These are phyloP conservation scores for Globomyces sp. DNA, from an alignment of 371 early-diverging fungal species.

Conservation along the genomic window DNA sequence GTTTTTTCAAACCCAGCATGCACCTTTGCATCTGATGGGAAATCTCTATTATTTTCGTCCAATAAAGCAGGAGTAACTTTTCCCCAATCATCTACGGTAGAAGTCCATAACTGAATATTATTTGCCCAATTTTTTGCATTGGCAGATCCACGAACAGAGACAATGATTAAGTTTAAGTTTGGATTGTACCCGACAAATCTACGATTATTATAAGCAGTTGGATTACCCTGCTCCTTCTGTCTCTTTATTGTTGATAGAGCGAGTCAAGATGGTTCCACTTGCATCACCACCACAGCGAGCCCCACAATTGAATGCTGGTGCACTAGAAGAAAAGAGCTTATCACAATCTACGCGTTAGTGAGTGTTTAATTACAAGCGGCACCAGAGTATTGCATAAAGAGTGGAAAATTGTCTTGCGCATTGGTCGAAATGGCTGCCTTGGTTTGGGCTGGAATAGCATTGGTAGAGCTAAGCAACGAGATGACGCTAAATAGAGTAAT, in stretches of 20 bases:
- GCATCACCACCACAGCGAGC: slow-evolving; percentile 4
- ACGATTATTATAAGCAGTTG: no score
- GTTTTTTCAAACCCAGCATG: slow-evolving; percentile 35
- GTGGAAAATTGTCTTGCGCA: background rate
- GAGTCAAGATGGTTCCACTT: background rate
- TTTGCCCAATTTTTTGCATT: background rate
- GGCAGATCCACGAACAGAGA: slow-evolving; percentile 32
- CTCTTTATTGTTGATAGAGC: background rate
- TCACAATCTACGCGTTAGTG: background rate
- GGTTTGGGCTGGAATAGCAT: no score
- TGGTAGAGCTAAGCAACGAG: no score
- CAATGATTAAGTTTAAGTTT: slow-evolving; percentile 26
- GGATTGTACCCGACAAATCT: slow-evolving; percentile 32
- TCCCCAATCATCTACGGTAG: no score
- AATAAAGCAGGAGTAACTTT: no score
- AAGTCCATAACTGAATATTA: no score
- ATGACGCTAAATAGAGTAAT: no score
- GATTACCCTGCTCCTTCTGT: background rate
- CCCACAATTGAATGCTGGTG: slow-evolving; percentile 4
- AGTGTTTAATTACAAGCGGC: background rate
- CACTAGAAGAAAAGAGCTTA: background rate
- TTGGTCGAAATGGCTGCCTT: background rate
- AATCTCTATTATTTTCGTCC: background rate
- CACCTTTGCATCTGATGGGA: slow-evolving; percentile 20
- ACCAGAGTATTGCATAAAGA: slow-evolving; percentile 9